Evolutionary conservation across 371 early-diverging fungal species (phyloP).

Genomic region (Mucor plumbeus): DNA sequence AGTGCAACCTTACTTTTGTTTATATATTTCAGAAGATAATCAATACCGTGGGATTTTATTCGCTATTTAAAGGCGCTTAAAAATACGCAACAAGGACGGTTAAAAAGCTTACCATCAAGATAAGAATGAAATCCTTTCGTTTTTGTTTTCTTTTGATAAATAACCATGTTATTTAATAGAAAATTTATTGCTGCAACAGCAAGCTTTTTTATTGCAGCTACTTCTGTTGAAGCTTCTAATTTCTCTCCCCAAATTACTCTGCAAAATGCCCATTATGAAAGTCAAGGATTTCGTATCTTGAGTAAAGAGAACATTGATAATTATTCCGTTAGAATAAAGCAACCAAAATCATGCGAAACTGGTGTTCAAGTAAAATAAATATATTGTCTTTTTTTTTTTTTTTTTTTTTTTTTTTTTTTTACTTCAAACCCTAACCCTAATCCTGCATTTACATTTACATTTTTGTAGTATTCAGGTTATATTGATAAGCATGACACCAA

Average conservation of each 20-base stretch:
- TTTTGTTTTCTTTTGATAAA: neutral
- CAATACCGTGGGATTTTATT: constrained; percentile 9
- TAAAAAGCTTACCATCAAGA: constrained; percentile 2
- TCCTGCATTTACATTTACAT: neutral
- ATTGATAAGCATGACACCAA: constrained; percentile 42
- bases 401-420: too few relatives aligned
- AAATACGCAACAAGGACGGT: constrained; percentile 4
- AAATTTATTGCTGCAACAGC: neutral
- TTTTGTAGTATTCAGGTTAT: constrained; percentile 37
- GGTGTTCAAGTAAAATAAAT: constrained; percentile 30
- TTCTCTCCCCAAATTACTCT: constrained; percentile 7
- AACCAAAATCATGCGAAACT: constrained; percentile 37
- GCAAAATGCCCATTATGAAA: constrained; percentile 5
- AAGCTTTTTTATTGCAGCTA: neutral
- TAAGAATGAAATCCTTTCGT: neutral
- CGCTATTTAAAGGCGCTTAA: neutral
- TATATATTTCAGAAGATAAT: constrained; percentile 3
- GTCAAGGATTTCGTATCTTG: constrained; percentile 19
- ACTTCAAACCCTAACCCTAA: neutral
- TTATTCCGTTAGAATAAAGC: constrained; percentile 37
- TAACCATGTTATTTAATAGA: neutral
- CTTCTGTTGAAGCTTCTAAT: neutral
- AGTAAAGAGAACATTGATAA: constrained; percentile 17
- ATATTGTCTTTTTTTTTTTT: neutral
- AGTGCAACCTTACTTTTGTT: neutral